Base-by-base conservation (phyloP, 1,139 yeast species). In the Scheffersomyces illinoinensis region DNA sequence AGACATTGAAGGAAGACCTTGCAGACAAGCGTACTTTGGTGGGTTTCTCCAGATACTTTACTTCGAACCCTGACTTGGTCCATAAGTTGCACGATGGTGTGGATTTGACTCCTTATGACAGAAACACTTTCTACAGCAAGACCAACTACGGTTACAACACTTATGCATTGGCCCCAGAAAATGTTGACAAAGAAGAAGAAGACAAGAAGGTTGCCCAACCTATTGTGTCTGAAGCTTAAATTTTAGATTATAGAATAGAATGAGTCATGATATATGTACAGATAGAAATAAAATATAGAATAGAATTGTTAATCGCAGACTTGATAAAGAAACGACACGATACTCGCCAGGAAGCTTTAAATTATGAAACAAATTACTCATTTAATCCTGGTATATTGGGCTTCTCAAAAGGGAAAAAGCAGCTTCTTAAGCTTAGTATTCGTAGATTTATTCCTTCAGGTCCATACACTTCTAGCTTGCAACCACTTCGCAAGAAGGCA, bases 61-160 rank as follows among this genome's bases (percentile, higher is more conserved):
- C 60, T 19, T 62, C 68, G 53, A 65, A 65, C 61, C 68, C 68
- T 1, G 67, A 65, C 53, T 58, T 65, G 54, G 61, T 61, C 7
- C 58, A 59, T 10, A 54, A 64, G 19, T 57, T 65, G 48, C 56
- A 58, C 33, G 57, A 62, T 12, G 68, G 68, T 7, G 14, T n/a
- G 24, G 57, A 52, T 5, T 62, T 63, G 56, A 49, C 56, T 5
- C 62, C 61, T 18, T 74, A 74, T 55, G 66, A 71, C 47, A 62
- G 76, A 59, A 55, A 55, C 14, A 58, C 62, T 4, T 74, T 74
- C 57, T 74, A 74, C 61, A 53, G 65, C 14, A 65, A 58, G 8
- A 61, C 59, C 50, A 72, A 72, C 60, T 69, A 67, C 67, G 74
- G 75, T 18, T 74, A 72, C 61, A 73, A 72, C 59, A 71, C 82